Evolutionary conservation across 31 red algal genomes (phyloP).

Genomic region (Bonnemaisonia californica): DNA sequence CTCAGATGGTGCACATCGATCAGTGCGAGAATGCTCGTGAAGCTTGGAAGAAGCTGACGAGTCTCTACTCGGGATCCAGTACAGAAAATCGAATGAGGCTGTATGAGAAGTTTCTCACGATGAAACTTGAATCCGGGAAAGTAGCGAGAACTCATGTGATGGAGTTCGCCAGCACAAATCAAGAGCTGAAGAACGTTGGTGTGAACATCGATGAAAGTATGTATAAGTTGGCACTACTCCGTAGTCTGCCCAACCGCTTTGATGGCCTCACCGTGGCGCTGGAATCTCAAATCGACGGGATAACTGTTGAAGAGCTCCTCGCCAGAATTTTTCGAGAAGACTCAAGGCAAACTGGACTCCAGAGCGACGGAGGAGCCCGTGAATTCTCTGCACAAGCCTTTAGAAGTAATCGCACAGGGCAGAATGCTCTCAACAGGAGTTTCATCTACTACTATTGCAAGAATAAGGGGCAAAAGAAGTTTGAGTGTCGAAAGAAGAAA

Average conservation of each 20-base stretch:
- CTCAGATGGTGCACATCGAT: conserved; percentile 9
- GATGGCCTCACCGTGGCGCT: conserved; percentile 5
- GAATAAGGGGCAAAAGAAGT: neutral
- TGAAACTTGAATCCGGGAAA: neutral
- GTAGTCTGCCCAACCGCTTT: neutral
- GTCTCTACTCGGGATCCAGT: neutral
- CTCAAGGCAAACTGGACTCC: neutral
- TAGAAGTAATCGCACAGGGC: neutral
- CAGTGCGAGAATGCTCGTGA: neutral
- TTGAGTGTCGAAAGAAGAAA: neutral
- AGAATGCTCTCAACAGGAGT: too few relatives aligned
- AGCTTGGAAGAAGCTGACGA: conserved; percentile 9
- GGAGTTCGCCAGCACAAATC: neutral
- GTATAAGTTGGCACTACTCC: conserved; percentile 5
- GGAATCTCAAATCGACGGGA: conserved; percentile 4
- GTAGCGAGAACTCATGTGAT: neutral
- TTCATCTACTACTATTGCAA: conserved; percentile 10
- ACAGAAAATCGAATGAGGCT: conserved; percentile 1
- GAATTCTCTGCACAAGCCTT: neutral
- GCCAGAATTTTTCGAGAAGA: conserved; percentile 6
- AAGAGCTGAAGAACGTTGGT: neutral
- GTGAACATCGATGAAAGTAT: conserved; percentile 7
- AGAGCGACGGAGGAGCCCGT: neutral
- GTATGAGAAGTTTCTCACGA: conserved; percentile 2
- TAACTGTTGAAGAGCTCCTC: neutral